Conservation (phyloP, 306 rosid genomes). For the Acacia crassicarpa region DNA sequence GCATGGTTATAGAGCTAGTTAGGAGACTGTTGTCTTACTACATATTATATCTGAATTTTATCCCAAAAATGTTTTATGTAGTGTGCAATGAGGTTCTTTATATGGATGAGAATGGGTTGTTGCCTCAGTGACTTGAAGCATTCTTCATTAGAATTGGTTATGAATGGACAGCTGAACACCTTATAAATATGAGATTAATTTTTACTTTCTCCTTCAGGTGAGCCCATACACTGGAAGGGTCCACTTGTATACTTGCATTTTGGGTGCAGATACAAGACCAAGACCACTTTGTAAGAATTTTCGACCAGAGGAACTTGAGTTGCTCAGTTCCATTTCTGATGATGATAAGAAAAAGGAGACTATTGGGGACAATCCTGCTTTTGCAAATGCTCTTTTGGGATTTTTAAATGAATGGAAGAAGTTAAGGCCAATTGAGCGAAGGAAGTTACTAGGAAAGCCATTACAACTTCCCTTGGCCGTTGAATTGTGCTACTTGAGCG, state of each 20-base stretch:
- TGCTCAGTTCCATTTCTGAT: constrained; percentile 41
- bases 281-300: constrained; percentile 77
- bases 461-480: constrained; percentile 82
- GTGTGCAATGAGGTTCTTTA: not conserved
- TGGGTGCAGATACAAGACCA: constrained; percentile 78
- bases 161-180: not conserved
- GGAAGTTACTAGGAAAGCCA: constrained; percentile 79
- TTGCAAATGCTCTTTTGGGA: constrained; percentile 51
- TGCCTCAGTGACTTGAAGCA: not conserved
- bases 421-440: constrained; percentile 76
- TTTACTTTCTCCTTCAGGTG: constrained; percentile 53
- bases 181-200: constrained; percentile 14
- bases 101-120: constrained; percentile 2
- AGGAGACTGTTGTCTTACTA: not conserved
- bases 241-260: constrained; percentile 83
- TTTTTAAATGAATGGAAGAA: constrained; percentile 79
- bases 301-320: constrained; percentile 83
- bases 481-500: constrained; percentile 77
- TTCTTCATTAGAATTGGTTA: not conserved
- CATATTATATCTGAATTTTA: not conserved
- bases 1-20: not conserved
- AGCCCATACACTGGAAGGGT: constrained; percentile 91
- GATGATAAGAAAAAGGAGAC: constrained; percentile 33
- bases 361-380: constrained; percentile 48
- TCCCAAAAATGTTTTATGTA: not conserved